Percentiles rank a stretch among this genome's conserved stretches.
Evolutionary conservation across 345 rosid species (phyloP).

Genomic region (Linum usitatissimum): DNA sequence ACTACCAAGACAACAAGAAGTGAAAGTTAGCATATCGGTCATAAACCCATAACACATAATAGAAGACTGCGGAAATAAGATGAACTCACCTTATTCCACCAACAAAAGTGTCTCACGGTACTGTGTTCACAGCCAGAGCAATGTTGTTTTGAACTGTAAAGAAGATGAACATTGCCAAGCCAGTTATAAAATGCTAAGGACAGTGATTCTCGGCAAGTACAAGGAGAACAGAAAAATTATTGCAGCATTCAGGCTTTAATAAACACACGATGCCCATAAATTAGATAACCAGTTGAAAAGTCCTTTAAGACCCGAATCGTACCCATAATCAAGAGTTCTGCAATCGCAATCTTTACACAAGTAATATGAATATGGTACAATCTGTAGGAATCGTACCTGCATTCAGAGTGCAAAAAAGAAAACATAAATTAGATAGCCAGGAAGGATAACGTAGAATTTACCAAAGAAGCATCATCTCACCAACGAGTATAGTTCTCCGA

Average conservation of each 20-base stretch:
- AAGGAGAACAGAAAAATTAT: not conserved
- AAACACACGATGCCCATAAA: not conserved
- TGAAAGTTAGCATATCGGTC: not conserved
- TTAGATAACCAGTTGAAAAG: not conserved
- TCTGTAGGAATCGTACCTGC: slow-evolving; percentile 88
- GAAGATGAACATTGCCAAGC: not conserved
- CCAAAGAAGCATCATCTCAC: slow-evolving; percentile 34
- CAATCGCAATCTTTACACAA: slow-evolving; percentile 94
- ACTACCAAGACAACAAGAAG: slow-evolving; percentile 26
- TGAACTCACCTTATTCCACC: slow-evolving; percentile 92
- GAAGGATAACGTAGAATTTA: not conserved
- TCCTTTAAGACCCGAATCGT: slow-evolving; percentile 12
- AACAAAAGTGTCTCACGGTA: slow-evolving; percentile 86
- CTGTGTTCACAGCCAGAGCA: slow-evolving; percentile 73
- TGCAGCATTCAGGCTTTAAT: not conserved
- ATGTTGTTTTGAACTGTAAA: slow-evolving; percentile 38
- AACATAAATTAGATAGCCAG: slow-evolving; percentile 2
- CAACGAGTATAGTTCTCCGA: slow-evolving; percentile 94
- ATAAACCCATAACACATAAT: not conserved
- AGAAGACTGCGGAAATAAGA: not conserved
- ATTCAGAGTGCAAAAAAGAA: slow-evolving; percentile 15
- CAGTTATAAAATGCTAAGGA: too few species aligned
- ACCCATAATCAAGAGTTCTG: slow-evolving; percentile 77
- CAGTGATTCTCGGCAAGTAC: not conserved
- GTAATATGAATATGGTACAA: slow-evolving; percentile 85